A percentile compares a stretch with the other conserved stretches of the same genome.
These are phyloP conservation scores for Telfairia occidentalis DNA, from an alignment of 331 rosid genomes.

Conservation along the genomic window DNA sequence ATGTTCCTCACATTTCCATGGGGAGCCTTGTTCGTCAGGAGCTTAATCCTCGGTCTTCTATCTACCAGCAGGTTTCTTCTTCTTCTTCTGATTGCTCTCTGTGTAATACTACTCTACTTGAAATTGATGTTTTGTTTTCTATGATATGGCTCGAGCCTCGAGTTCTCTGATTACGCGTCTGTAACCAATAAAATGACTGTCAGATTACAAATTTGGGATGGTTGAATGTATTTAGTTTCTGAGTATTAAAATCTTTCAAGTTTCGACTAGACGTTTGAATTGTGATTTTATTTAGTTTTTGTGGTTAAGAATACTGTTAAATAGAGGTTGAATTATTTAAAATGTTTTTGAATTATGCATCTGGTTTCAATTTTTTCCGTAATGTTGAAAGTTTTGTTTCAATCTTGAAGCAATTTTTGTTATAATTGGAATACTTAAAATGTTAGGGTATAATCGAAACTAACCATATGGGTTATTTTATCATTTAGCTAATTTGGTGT, in stretches of 20 bases:
- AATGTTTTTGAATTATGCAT: background rate
- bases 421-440: background rate
- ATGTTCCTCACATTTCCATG: constrained; percentile 31
- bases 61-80: constrained; percentile 22
- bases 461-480: background rate
- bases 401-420: background rate
- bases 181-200: too few relatives aligned
- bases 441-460: background rate
- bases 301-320: too few relatives aligned
- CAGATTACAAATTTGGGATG: background rate
- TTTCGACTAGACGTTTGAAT: background rate
- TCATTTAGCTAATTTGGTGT: background rate
- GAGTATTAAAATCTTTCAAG: background rate
- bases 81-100: background rate
- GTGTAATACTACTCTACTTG: background rate
- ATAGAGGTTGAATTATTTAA: background rate
- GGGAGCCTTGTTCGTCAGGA: constrained; percentile 25
- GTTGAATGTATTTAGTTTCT: background rate
- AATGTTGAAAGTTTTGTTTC: background rate
- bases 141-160: background rate
- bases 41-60: constrained; percentile 21
- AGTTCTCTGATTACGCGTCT: background rate
- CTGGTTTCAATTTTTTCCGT: background rate
- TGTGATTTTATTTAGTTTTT: background rate
- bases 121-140: background rate